Base-by-base conservation (phyloP, 768 basidiomycete species). In the Leccinum boreale region DNA sequence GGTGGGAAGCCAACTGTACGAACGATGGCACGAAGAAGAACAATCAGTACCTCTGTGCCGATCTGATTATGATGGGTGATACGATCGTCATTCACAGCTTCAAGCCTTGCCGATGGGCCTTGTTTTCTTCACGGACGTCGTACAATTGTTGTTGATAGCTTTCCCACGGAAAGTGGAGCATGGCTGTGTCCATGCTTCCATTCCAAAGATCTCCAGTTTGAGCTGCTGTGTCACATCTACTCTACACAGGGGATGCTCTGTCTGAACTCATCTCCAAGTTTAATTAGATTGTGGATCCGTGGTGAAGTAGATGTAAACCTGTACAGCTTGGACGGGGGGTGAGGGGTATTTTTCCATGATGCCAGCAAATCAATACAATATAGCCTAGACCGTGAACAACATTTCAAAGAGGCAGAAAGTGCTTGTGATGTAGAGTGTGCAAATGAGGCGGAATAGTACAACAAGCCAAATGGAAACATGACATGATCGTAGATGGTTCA, bases 271-370 rank as follows among this genome's bases (percentile, higher is more conserved):
- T 42, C 35, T 19, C 11, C 19, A n/a, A 19, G 24, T 28, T 23
- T 14, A 15, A 33, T 44, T 51, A 36, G 10, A 39, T 26, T 3
- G 6, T 3, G 6, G 21, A 50, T 53, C 45, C 26, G 51, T 57
- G 55, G 31, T 33, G 55, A 50, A 50, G 35, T 9, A 45, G 33
- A 57, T 65, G 59, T 58, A 67, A 58, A 50, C 46, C 33, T 56
- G 33, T 68, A 68, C 66, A 69, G 58, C 53, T 58, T 67, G 60
- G 19, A 44, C 42, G 19, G 42, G 19, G 53, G 29, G 35, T 63
- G 61, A 31, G 28, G 62, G 65, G 58, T 56, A 58, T 65, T 58
- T 58, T 59, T 68, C 61, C 64, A 29, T 66, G 52, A 55, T 61
- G 58, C 42, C 42, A 59, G 33, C 42, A 55, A 24, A 58, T 50